Evolutionary conservation across 306 rosid species (phyloP), one percentile per base, ranked within the genome.

Genomic region (Mucuna pruriens): DNA sequence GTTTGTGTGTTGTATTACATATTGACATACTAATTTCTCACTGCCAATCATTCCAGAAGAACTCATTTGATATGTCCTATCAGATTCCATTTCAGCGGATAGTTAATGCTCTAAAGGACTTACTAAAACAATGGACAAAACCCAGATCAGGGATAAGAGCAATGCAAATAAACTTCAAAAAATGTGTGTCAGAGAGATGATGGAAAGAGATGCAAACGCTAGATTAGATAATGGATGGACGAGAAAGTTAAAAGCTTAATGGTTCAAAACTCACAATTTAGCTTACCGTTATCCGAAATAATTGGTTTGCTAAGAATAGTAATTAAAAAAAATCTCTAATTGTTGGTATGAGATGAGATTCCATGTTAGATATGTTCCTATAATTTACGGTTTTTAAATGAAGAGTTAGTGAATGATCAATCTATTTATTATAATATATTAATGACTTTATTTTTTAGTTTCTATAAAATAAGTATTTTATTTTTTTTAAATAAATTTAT

Each of bases 211-310:
- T 20, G 15, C 69, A 25, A 75, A 7, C 3, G 55, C 5, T 6
- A 75, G 31, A 69, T 48, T 83, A 60, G 82, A 75, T 38, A 61
- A 70, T 77, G 79, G 67, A 40, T 70, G 86, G 81, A 70, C 3
- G 42, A 70, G 75, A 40, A 70, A 70, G 45, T 38, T 12, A 77
- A 20, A 83, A 61, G 68, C 31, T 77, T 77, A 77, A 71, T 62
- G 86, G 86, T 71, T 77, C 34, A 77, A 77, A 83, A 70, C 13
- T 69, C n/a, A 26, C 49, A 82, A 10, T 82, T 49, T 69, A 20
- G 12, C 2, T 64, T 1, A 23, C 16, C 5, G 48, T 45, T 82
- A 76, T 54, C 85, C 66, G 25, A 2, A 48, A 69, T 67, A 22
- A 25, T 45, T 83, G 29, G 45, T 40, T 57, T 22, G 19, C 4